phyloP scores from a whole-genome alignment of 2,329 filamentous ascomycete species.

The Monosporascus sp. region DNA sequence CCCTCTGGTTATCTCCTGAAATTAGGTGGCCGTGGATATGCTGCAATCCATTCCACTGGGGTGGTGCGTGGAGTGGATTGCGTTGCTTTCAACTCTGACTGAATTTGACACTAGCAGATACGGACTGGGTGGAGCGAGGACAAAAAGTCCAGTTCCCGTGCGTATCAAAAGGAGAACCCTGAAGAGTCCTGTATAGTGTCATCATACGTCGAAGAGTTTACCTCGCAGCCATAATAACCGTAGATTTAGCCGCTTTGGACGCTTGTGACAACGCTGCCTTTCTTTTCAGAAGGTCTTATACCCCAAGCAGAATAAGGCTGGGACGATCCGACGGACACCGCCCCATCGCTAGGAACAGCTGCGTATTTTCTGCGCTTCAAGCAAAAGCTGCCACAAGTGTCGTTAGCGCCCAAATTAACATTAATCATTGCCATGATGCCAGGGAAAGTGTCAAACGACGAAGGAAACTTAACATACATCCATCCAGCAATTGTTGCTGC shows the following conservation, averaged over 20 bases:
- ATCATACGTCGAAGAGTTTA: too few species aligned
- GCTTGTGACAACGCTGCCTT: neutral
- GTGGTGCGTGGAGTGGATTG: too few species aligned
- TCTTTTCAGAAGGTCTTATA: neutral
- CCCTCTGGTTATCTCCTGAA: too few species aligned
- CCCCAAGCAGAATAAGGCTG: neutral
- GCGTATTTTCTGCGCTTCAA: slow-evolving; percentile 11
- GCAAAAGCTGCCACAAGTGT: neutral
- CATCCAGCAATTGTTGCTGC: slow-evolving; percentile 21
- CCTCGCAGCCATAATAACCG: neutral
- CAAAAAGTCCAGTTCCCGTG: too few species aligned
- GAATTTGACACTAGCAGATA: too few species aligned
- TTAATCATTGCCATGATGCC: too few species aligned
- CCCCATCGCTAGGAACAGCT: slow-evolving; percentile 5
- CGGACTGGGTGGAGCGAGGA: too few species aligned
- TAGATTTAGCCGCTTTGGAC: neutral
- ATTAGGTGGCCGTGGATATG: too few species aligned
- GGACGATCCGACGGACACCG: slow-evolving; percentile 7
- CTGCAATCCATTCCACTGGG: too few species aligned
- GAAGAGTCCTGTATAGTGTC: too few species aligned
- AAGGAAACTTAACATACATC: slow-evolving; percentile 24
- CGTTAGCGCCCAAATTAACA: neutral
- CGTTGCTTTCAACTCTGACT: too few species aligned
- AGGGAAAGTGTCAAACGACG: neutral
- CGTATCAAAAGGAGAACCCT: too few species aligned